Conservation (phyloP, 2,329 filamentous ascomycete species). For the Furcasterigmium furcatum region DNA sequence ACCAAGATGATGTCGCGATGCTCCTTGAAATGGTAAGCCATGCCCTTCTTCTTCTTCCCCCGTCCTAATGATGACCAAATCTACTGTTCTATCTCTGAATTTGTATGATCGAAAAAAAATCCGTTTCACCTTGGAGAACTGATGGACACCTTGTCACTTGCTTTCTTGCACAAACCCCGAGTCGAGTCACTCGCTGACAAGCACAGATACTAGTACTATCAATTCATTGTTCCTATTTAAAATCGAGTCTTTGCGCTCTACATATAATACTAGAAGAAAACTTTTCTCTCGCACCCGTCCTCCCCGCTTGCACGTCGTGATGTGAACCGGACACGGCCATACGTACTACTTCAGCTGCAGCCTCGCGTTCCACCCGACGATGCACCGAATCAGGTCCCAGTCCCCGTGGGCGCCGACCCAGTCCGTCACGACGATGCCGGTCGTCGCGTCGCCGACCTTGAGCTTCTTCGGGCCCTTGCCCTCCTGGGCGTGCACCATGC, state of each 20-base stretch:
- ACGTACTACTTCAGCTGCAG: constrained; percentile 49
- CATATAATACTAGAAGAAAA: not conserved
- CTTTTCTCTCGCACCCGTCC: not conserved
- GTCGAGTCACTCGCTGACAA: not conserved
- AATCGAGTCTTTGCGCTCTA: not conserved
- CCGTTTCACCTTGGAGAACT: constrained; percentile 62
- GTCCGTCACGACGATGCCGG: constrained; percentile 88
- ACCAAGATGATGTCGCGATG: not conserved
- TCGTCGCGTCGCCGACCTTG: constrained; percentile 67
- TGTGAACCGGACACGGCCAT: too few relatives aligned
- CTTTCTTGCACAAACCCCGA: not conserved
- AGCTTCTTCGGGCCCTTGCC: constrained; percentile 46
- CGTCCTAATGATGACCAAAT: constrained; percentile 47
- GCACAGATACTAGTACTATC: too few relatives aligned
- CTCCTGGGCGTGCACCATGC: constrained; percentile 50
- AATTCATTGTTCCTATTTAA: too few relatives aligned
- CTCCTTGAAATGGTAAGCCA: not conserved
- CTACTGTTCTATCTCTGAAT: constrained; percentile 43
- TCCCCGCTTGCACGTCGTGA: not conserved
- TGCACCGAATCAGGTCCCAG: constrained; percentile 85
- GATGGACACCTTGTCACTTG: constrained; percentile 25
- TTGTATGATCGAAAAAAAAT: constrained; percentile 49
- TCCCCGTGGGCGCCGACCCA: constrained; percentile 86
- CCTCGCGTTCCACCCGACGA: constrained; percentile 87
- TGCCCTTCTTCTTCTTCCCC: not conserved